phyloP scores from a whole-genome alignment of 2,329 filamentous ascomycete species.

The Triangularia verruculosa region DNA sequence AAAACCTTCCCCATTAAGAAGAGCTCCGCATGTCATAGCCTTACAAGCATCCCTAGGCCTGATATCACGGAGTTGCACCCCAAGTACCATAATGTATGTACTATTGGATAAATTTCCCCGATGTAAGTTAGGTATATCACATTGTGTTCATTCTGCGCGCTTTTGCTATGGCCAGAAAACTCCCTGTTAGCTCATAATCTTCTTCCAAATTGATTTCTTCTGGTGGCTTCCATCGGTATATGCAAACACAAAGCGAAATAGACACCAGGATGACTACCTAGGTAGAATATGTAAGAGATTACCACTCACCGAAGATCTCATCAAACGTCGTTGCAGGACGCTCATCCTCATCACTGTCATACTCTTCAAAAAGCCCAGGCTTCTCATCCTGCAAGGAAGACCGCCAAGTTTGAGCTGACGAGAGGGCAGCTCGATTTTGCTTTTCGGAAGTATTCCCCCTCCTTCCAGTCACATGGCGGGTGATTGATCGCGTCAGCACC shows the following conservation, averaged over 20 bases:
- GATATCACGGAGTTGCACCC: too few relatives aligned
- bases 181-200: not conserved
- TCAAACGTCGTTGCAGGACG: not conserved
- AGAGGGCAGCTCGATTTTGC: not conserved
- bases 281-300: too few relatives aligned
- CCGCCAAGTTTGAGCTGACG: not conserved
- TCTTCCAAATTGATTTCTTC: too few relatives aligned
- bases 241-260: not conserved
- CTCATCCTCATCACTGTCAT: not conserved
- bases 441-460: not conserved
- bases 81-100: too few relatives aligned
- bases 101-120: too few relatives aligned
- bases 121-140: not conserved
- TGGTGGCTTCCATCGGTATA: not conserved
- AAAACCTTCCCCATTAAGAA: too few relatives aligned
- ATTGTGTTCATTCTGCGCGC: not conserved
- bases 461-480: not conserved
- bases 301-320: not conserved
- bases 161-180: not conserved
- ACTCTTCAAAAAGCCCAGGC: not conserved
- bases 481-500: not conserved
- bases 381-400: not conserved
- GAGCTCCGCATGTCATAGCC: too few relatives aligned
- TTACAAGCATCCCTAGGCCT: too few relatives aligned
- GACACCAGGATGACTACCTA: not conserved